Evolutionary conservation across 495 filamentous ascomycete species (phyloP), one percentile per base, ranked within the genome.

Genomic region (Aspergillus kassunensis): DNA sequence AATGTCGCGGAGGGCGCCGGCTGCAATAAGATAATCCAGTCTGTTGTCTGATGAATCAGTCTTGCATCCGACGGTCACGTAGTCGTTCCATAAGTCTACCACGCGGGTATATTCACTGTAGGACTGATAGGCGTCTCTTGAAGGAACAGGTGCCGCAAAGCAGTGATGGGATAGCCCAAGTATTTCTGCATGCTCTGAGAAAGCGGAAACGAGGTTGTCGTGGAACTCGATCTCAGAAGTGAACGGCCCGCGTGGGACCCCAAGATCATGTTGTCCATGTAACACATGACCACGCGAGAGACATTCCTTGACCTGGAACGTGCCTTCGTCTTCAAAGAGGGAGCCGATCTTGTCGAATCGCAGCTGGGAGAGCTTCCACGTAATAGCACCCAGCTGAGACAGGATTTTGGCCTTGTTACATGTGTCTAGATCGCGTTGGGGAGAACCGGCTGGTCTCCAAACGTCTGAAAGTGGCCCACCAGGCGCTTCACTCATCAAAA

Each of bases 11-110:
- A 71, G 56, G 47, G 65, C 25, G 18, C 67, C 56, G 19, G 54
- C 62, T 36, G 54, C 60, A 49, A 69, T 56, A 9, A 60, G 55
- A 44, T 69, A 73, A 20, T 69, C 64, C 31, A 68, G 44, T 54
- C 55, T 56, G 50, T 69, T 64, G 18, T 59, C 49, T 29, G 63
- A 31, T 1, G 53, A 37, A 40, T 69, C 60, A 15, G 49, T 61
- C 48, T 67, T 70, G 24, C 19, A 2, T 43, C 64, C 62, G 18
- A 68, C 23, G 13, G 63, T 36, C 35, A 63, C 55, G 29, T 67
- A 73, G 31, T 73, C 58, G 50, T 53, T 58, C 60, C 57, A 61
- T 29, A 59, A 27, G 12, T 56, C 11, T 19, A 51, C 44, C 10
- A 60, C 60, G 2, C 18, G 49, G 18, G 10, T 10, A 29, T 48